Conservation (phyloP, 225 moss, liverwort and hornwort species). For the Anthoceros angustus region DNA sequence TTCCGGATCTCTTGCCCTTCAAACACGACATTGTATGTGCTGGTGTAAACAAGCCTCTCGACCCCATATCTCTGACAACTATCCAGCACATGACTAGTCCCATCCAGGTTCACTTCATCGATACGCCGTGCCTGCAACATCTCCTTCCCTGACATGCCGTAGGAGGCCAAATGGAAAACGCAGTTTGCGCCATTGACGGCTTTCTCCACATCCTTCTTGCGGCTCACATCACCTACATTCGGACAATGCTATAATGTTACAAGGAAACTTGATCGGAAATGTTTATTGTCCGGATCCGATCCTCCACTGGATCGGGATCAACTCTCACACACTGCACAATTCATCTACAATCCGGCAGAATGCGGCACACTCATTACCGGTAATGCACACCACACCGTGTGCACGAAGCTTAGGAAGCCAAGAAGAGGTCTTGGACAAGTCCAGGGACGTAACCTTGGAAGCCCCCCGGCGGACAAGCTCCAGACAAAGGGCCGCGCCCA, state of each 20-base stretch:
- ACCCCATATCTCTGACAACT: constrained; percentile 52
- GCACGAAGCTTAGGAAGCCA: constrained; percentile 28
- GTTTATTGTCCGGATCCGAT: too few relatives aligned
- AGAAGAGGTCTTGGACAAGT: constrained; percentile 21
- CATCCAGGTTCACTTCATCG: constrained; percentile 82
- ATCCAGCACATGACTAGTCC: constrained; percentile 63
- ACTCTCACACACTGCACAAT: too few relatives aligned
- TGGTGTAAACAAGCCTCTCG: constrained; percentile 66
- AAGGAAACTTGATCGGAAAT: constrained; percentile 11
- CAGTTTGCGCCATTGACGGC: constrained; percentile 52
- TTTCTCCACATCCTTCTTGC: constrained; percentile 47
- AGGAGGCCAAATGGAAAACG: constrained; percentile 83
- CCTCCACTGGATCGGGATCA: too few relatives aligned
- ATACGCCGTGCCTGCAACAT: constrained; percentile 68
- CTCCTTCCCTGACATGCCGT: constrained; percentile 88
- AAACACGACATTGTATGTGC: constrained; percentile 80
- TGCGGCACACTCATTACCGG: too few relatives aligned
- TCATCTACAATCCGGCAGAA: too few relatives aligned
- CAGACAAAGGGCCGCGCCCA: constrained; percentile 54
- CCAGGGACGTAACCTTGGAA: constrained; percentile 54
- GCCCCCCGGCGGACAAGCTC: constrained; percentile 75
- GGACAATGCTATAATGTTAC: constrained; percentile 10
- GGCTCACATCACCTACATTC: constrained; percentile 58
- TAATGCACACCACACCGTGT: constrained; percentile 45
- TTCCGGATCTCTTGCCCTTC: constrained; percentile 76